Base-by-base conservation (phyloP, 371 early-diverging fungal genomes). In the Syncephalastrum sp. region DNA sequence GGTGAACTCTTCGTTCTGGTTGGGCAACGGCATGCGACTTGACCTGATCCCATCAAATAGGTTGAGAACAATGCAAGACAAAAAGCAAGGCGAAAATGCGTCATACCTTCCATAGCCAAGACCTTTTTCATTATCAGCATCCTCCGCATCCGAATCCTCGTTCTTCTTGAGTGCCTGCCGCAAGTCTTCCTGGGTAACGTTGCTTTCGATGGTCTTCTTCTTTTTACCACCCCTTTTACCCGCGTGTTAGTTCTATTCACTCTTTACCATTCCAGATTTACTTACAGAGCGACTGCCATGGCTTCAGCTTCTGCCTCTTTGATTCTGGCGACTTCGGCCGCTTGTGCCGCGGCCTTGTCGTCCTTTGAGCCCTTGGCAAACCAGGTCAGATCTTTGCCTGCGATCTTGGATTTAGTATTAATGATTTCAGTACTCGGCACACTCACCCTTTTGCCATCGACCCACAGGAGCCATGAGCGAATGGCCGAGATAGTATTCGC, bases 401-500 rank as follows among this genome's bases (percentile, higher is more conserved):
- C 69, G 52, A 74, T 71, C 23, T n/a, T 29, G 29, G 44, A 10
- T 21, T 44, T 53, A 23, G 5, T 3, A 8, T 3, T 42, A 29
- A 13, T 25, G 14, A n/a, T 42, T 10, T 12, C 4, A 47, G 25
- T 19, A 44, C 7, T 8, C 42, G n/a, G n/a, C 8, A 2, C 24
- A 3, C 41, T 47, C 69, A 76, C 80, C 79, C 65, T 82, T 71
- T 52, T 84, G 82, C 82, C 82, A 84, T 16, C 79, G 77, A 19
- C 94, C 94, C 0, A 92, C 90, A 7, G 92, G 88, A 0, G 94
- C 94, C 65, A 82, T 83, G 17, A 93, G 57, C 3, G 91, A 91
- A 71, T 93, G 89, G 12, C 94, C 94, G 15, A 93, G 81, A 67
- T 93, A 93, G 68, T 91, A 89, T 77, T 91, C 91, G 45, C 94